Evolutionary conservation across 345 rosid species (phyloP).

Genomic region (Syzygium jambos): DNA sequence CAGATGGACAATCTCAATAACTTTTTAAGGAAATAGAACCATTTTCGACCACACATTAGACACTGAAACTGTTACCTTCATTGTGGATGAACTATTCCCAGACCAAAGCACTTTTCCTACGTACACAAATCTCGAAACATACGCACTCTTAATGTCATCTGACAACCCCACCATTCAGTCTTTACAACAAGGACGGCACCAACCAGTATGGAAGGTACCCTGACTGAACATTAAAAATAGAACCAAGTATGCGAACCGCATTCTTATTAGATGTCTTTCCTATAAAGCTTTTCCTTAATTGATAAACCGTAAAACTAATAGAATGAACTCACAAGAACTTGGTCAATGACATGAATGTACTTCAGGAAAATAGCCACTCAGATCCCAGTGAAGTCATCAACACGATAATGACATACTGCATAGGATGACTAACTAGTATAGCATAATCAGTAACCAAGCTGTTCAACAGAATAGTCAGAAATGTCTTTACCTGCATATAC

Average conservation of each 20-base stretch:
- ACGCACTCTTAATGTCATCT: background rate
- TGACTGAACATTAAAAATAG: background rate
- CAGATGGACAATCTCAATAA: background rate
- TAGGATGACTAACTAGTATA: background rate
- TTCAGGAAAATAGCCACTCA: background rate
- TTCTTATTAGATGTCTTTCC: background rate
- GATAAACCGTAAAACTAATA: background rate
- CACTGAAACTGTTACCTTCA: background rate
- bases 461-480: background rate
- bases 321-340: background rate
- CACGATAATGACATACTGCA: background rate
- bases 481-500: constrained; percentile 65
- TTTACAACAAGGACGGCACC: background rate
- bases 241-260: background rate
- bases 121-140: background rate
- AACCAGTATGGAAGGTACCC: background rate
- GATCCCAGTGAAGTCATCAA: background rate
- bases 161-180: background rate
- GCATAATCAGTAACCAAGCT: background rate
- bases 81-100: background rate
- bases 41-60: background rate
- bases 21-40: background rate
- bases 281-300: background rate
- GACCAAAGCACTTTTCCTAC: background rate
- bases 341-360: background rate